Conservation (phyloP, 169 alveolate species). For the Plasmodium coatneyi region DNA sequence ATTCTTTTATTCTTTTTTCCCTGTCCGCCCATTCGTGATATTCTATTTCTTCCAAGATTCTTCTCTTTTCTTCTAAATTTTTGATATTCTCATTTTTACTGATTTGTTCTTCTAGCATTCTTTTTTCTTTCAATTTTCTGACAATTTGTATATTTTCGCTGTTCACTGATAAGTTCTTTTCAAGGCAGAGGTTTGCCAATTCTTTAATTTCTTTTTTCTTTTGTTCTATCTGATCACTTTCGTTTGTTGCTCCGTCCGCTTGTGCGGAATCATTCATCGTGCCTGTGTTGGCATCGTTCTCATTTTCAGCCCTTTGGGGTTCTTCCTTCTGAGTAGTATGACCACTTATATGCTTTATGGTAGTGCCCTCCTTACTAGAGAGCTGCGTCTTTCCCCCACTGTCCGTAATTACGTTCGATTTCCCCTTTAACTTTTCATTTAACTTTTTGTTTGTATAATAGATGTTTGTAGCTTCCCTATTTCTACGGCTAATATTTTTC, state of each 20-base stretch:
- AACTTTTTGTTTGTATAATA: slow-evolving; percentile 31
- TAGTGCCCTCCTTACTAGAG: neutral
- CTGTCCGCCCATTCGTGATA: slow-evolving; percentile 76
- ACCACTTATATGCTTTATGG: neutral
- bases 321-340: neutral
- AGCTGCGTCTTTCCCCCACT: neutral
- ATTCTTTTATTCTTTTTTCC: slow-evolving; percentile 74
- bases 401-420: neutral
- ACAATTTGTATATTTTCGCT: slow-evolving; percentile 73
- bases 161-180: slow-evolving; percentile 44
- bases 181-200: slow-evolving; percentile 69
- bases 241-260: neutral
- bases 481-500: slow-evolving; percentile 46
- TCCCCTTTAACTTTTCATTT: slow-evolving; percentile 16
- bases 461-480: neutral
- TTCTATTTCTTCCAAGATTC: slow-evolving; percentile 67
- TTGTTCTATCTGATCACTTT: slow-evolving; percentile 10
- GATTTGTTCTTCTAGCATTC: slow-evolving; percentile 61
- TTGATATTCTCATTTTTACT: slow-evolving; percentile 71
- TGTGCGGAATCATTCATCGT: neutral
- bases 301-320: neutral
- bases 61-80: slow-evolving; percentile 65
- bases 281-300: neutral
- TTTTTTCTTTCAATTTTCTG: slow-evolving; percentile 66
- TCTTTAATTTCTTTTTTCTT: slow-evolving; percentile 59